These are phyloP conservation scores for Globisporangium apiculatum DNA, from an alignment of 352 stramenopile genomes.

Conservation along the genomic window DNA sequence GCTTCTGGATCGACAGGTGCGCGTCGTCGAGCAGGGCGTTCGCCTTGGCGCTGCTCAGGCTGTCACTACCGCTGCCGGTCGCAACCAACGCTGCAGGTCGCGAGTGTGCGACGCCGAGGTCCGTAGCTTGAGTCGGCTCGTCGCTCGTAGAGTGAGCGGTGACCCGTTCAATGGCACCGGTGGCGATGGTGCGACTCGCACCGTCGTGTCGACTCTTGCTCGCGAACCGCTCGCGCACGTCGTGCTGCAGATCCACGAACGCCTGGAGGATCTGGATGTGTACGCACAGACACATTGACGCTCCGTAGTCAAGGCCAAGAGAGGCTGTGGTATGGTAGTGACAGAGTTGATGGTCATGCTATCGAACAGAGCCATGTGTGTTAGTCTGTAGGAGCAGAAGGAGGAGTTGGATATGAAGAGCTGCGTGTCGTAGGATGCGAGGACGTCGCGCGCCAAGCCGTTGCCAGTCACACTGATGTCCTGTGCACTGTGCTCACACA, in stretches of 20 bases:
- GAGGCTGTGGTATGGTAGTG: too few relatives aligned
- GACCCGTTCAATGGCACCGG: not conserved
- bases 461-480: conserved; percentile 1
- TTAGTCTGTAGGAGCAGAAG: not conserved
- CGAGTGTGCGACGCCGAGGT: too few relatives aligned
- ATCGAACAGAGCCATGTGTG: too few relatives aligned
- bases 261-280: conserved; percentile 51
- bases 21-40: conserved; percentile 38
- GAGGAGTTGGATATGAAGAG: conserved; percentile 51
- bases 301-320: conserved; percentile 10
- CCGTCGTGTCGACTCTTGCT: conserved; percentile 10
- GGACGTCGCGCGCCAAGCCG: conserved; percentile 37
- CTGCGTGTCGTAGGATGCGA: conserved; percentile 64
- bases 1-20: conserved; percentile 65
- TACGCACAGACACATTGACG: not conserved
- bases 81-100: too few relatives aligned
- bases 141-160: too few relatives aligned
- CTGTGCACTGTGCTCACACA: not conserved
- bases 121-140: too few relatives aligned
- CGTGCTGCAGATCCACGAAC: conserved; percentile 42
- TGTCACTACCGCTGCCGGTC: not conserved
- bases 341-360: too few relatives aligned
- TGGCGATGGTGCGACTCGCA: not conserved
- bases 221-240: conserved; percentile 34
- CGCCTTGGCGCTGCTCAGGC: conserved; percentile 5